Conservation (phyloP, 768 basidiomycete species). For the Glaciozyma antarctica region DNA sequence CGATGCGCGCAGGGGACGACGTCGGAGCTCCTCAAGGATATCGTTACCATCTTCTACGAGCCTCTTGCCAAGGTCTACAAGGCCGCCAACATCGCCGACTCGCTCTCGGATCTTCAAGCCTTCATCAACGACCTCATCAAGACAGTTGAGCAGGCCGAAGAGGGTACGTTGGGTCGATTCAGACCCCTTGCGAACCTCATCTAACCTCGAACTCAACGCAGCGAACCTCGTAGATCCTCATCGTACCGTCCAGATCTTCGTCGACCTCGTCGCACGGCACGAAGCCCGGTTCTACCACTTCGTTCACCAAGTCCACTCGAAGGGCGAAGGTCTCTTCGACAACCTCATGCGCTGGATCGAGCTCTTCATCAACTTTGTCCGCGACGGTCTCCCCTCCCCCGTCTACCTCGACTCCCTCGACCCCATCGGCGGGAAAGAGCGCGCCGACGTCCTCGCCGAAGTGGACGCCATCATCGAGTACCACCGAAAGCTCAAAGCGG, state of each 20-base stretch:
- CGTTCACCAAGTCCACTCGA: conserved; percentile 96
- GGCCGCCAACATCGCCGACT: conserved; percentile 93
- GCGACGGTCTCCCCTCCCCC: conserved; percentile 67
- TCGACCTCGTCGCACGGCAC: conserved; percentile 84
- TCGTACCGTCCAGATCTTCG: conserved; percentile 80
- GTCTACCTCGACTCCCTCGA: conserved; percentile 82
- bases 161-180: conserved; percentile 47
- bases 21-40: conserved; percentile 89
- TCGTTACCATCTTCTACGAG: conserved; percentile 96
- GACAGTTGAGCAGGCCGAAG: conserved; percentile 86
- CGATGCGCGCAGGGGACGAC: conserved; percentile 65
- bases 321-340: conserved; percentile 88
- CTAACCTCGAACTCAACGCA: conserved; percentile 1
- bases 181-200: background rate
- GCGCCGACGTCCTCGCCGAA: conserved; percentile 67
- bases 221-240: conserved; percentile 56
- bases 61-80: conserved; percentile 94
- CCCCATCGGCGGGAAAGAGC: conserved; percentile 68
- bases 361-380: conserved; percentile 77
- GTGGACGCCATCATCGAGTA: conserved; percentile 82
- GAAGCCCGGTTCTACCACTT: conserved; percentile 93
- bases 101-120: conserved; percentile 76
- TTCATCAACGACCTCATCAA: conserved; percentile 91
- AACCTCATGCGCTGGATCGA: conserved; percentile 95
- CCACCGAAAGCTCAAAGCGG: conserved; percentile 87